Evolutionary conservation across 2,329 filamentous ascomycete species (phyloP).

Genomic region (Pyricularia grisea): DNA sequence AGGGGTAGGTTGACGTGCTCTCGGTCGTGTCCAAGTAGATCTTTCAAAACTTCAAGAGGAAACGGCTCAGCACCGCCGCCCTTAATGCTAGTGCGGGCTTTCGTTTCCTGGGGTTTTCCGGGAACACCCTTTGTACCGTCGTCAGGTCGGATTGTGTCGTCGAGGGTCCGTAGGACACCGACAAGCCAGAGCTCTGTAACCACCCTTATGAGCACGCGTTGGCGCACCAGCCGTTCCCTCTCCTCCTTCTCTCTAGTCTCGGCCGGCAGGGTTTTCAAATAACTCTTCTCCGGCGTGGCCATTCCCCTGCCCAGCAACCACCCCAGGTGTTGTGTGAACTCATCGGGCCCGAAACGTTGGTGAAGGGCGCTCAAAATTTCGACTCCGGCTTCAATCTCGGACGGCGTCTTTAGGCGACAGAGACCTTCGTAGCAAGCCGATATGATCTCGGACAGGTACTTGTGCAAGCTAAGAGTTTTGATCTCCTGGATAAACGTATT

Average conservation of each 20-base stretch:
- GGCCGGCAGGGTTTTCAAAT: slow-evolving; percentile 65
- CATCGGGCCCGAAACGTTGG: slow-evolving; percentile 81
- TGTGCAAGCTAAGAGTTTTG: slow-evolving; percentile 81
- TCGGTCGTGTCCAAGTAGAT: slow-evolving; percentile 84
- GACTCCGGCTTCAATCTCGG: slow-evolving; percentile 84
- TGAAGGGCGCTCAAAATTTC: slow-evolving; percentile 94
- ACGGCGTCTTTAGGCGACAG: slow-evolving; percentile 80
- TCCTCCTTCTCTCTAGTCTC: slow-evolving; percentile 92
- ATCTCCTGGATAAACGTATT: slow-evolving; percentile 85
- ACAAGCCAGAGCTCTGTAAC: slow-evolving; percentile 96
- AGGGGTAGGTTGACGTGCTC: slow-evolving; percentile 87
- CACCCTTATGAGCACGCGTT: slow-evolving; percentile 77
- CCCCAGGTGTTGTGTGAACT: slow-evolving; percentile 85
- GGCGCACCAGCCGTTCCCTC: slow-evolving; percentile 80
- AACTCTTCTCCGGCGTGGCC: slow-evolving; percentile 79
- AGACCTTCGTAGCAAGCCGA: slow-evolving; percentile 92
- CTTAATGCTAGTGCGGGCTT: slow-evolving; percentile 45
- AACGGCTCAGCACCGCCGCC: slow-evolving; percentile 77
- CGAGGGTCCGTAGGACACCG: slow-evolving; percentile 73
- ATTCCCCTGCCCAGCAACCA: slow-evolving; percentile 90
- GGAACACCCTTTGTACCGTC: slow-evolving; percentile 49
- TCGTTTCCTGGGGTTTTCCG: slow-evolving; percentile 53
- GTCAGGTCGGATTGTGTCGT: slow-evolving; percentile 53
- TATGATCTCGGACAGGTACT: slow-evolving; percentile 95
- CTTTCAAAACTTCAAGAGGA: slow-evolving; percentile 94